phyloP scores from a whole-genome alignment of 345 rosid genomes.

The Dipteronia dyeriana region DNA sequence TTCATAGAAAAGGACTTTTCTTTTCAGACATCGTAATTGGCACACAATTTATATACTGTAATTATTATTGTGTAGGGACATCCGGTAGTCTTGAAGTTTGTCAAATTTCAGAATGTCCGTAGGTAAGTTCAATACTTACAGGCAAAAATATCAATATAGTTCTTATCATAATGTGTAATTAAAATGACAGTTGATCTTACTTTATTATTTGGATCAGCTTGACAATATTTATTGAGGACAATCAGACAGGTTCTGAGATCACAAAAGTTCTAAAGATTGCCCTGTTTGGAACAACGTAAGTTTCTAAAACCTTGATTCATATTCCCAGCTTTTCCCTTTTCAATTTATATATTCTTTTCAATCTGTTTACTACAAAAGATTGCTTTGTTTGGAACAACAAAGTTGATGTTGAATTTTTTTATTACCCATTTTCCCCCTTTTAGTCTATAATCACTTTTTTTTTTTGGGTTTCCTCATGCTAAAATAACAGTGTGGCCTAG shows the following conservation, averaged over 20 bases:
- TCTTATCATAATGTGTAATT: constrained; percentile 3
- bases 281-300: constrained; percentile 86
- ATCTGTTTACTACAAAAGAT: background rate
- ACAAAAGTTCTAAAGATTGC: constrained; percentile 92
- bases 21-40: background rate
- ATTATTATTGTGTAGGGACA: constrained; percentile 54
- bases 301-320: constrained; percentile 15
- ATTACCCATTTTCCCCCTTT: too few relatives aligned
- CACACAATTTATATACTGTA: background rate
- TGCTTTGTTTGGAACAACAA: background rate
- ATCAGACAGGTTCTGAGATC: constrained; percentile 74
- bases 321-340: background rate
- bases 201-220: constrained; percentile 49
- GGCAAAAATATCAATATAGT: constrained; percentile 2
- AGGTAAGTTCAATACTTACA: constrained; percentile 50
- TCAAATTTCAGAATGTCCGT: constrained; percentile 97
- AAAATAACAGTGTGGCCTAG: background rate
- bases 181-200: constrained; percentile 7
- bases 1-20: background rate
- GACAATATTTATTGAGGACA: constrained; percentile 93
- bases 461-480: too few relatives aligned
- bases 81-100: constrained; percentile 81
- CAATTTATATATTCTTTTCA: background rate
- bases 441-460: too few relatives aligned
- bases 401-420: background rate